Percentiles rank a stretch among this genome's conserved stretches.
Conservation (phyloP, 306 rosid species). For the Medicago arabica region DNA sequence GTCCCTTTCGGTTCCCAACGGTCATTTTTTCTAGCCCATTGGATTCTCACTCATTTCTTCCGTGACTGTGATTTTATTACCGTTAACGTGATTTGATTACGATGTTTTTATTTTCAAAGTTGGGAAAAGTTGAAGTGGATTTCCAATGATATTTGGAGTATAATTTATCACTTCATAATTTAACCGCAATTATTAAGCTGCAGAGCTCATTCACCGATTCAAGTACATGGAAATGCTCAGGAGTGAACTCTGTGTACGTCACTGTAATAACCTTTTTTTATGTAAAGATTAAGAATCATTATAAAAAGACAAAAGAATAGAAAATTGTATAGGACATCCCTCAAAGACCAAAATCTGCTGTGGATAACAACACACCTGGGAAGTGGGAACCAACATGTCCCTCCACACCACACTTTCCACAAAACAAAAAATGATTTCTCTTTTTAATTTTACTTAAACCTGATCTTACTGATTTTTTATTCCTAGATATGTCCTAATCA, state of each 20-base stretch:
- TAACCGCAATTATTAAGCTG: no score
- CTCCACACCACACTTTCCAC: no score
- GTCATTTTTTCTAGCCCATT: constrained; percentile 39
- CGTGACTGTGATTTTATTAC: constrained; percentile 45
- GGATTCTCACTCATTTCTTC: not conserved
- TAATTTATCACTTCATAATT: no score
- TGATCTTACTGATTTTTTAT: not conserved
- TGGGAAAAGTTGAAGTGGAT: no score
- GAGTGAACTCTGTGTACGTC: no score
- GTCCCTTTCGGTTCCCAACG: constrained; percentile 49
- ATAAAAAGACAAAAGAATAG: constrained; percentile 1
- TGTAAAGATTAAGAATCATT: no score
- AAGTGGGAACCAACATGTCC: not conserved
- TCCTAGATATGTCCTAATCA: no score
- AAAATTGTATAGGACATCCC: constrained; percentile 19
- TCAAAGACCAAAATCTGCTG: not conserved
- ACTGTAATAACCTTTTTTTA: no score
- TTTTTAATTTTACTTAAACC: not conserved
- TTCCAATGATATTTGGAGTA: no score
- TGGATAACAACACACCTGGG: not conserved
- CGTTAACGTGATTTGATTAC: constrained; percentile 11
- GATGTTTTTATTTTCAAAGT: no score
- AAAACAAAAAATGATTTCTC: not conserved
- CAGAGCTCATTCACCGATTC: no score
- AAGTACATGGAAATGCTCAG: no score